Evolutionary conservation across 176 grass and related monocot species (phyloP), one percentile per base, ranked within the genome.

Genomic region (Avena sativa): DNA sequence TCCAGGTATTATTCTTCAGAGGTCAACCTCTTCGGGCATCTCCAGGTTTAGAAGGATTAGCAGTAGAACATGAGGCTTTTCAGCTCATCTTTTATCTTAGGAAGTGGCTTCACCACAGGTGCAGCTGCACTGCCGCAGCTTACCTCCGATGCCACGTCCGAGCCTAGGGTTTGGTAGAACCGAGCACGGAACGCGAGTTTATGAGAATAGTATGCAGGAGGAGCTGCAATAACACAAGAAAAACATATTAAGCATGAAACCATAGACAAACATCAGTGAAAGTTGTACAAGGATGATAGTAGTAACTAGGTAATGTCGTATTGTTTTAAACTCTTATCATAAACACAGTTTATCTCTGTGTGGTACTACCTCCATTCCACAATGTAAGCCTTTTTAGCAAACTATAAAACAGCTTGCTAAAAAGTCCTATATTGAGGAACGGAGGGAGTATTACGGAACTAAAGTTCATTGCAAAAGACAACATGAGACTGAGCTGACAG

Each of bases 51-150:
- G 46, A 51, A 3, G 48, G 48, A 80, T 68, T 91, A 97, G 73
- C 92, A 93, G 79, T 90, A 93, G 82, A 93, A 97, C 95, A 97
- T 97, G 80, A 82, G 43, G 12, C 78, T 70, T 62, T 94, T 97
- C 7, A 94, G 62, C 26, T 91, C 92, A 23, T 89, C 65, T 83
- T 93, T 94, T 9, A 97, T 52, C 12, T 73, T 65, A 23, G 92
- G 81, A 86, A 97, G 79, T 57, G n/a, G 53, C 43, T 4, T 85
- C 5, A 40, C 52, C 12, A 38, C 70, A 76, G 48, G 15, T 61
- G 87, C 30, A 73, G 30, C 52, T 48, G 69, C 38, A 62, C 25
- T 67, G 23, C 23, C 1, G 1, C 68, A 69, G 70, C n/a, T 71
- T 2, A 47, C 38, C 38, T 13, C 34, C 0, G 74, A 44, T 8